phyloP scores from a whole-genome alignment of 2,329 filamentous ascomycete species.

The Aureobasidium mangrovei region DNA sequence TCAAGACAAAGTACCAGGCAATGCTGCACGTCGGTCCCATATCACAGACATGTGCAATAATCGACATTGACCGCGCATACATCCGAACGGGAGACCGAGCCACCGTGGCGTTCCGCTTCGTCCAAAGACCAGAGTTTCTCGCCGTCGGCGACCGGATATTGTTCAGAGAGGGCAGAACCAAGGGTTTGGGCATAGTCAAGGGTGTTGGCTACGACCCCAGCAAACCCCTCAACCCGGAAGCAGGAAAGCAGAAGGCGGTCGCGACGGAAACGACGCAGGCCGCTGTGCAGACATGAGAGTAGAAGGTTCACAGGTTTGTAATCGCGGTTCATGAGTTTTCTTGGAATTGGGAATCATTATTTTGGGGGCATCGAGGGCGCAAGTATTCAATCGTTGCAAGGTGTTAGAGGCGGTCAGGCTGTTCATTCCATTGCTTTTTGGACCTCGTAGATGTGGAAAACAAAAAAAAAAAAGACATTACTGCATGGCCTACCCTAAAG shows the following conservation, averaged over 20 bases:
- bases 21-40: constrained; percentile 97
- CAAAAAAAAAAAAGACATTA: too few relatives aligned
- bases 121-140: constrained; percentile 88
- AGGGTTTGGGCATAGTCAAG: constrained; percentile 92
- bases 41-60: constrained; percentile 91
- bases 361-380: too few relatives aligned
- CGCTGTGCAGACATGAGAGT: neutral
- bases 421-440: too few relatives aligned
- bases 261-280: neutral
- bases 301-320: too few relatives aligned
- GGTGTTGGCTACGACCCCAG: constrained; percentile 73
- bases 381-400: too few relatives aligned
- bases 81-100: constrained; percentile 94
- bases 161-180: constrained; percentile 90
- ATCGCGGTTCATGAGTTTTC: too few relatives aligned
- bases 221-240: constrained; percentile 36
- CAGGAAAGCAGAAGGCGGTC: constrained; percentile 19
- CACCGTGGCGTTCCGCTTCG: constrained; percentile 86
- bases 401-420: too few relatives aligned
- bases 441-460: too few relatives aligned
- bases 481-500: too few relatives aligned
- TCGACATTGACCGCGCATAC: constrained; percentile 92
- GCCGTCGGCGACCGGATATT: constrained; percentile 80
- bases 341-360: too few relatives aligned
- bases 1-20: constrained; percentile 92